These are phyloP conservation scores for Malassezia pachydermatis DNA, from an alignment of 1,284 basidiomycete species.

Conservation along the genomic window DNA sequence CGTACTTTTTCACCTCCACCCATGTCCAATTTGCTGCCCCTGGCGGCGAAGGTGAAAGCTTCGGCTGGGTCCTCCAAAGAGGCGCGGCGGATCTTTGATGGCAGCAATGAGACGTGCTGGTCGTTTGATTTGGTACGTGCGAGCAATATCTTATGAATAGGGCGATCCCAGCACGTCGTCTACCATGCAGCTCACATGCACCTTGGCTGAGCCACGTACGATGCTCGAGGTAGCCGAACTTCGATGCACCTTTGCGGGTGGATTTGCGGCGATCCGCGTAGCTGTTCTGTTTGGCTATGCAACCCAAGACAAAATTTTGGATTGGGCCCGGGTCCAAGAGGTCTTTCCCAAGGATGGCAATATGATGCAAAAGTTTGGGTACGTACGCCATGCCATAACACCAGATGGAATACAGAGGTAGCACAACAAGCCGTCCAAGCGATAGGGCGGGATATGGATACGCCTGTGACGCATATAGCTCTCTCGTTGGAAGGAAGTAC, in stretches of 20 bases:
- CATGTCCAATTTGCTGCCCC: constrained; percentile 6
- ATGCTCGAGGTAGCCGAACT: not conserved
- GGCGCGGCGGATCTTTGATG: constrained; percentile 3
- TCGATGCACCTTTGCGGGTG: constrained; percentile 15
- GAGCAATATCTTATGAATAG: not conserved
- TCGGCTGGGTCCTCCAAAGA: constrained; percentile 11
- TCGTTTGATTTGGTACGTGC: constrained; percentile 10
- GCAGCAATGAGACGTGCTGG: constrained; percentile 15
- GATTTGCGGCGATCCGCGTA: constrained; percentile 11
- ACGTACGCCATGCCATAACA: not conserved
- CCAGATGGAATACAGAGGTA: no score
- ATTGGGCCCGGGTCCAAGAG: constrained; percentile 1
- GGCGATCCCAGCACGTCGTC: constrained; percentile 3
- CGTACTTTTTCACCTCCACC: not conserved
- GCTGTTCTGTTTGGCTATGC: not conserved
- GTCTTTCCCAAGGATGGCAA: constrained; percentile 14
- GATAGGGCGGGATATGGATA: no score
- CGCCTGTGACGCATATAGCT: no score
- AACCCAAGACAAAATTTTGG: not conserved
- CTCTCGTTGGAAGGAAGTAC: constrained; percentile 16
- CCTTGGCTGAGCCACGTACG: not conserved
- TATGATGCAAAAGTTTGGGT: constrained; percentile 7
- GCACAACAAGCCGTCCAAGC: no score
- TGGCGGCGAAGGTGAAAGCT: constrained; percentile 9
- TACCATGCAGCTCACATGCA: not conserved